A percentile compares a stretch with the other conserved stretches of the same genome.
Evolutionary conservation across 495 filamentous ascomycete species (phyloP).

Genomic region (Tetracladium marchalianum): DNA sequence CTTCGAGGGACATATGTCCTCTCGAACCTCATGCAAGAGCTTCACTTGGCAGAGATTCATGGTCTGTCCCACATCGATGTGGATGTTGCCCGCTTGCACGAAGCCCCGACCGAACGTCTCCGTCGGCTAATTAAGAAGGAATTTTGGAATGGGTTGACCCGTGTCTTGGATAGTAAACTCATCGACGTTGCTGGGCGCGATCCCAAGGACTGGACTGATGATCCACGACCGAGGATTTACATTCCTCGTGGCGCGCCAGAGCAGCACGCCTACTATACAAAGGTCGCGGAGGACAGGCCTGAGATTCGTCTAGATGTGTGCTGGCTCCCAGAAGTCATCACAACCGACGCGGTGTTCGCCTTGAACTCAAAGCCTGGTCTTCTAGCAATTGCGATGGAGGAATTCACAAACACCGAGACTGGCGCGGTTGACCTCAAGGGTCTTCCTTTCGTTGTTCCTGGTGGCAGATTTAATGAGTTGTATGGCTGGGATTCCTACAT

Average conservation of each 20-base stretch:
- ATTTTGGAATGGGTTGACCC: conserved; percentile 85
- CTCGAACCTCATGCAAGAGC: conserved; percentile 87
- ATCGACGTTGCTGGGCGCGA: conserved; percentile 79
- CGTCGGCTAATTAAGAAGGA: conserved; percentile 73
- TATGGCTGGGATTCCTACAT: conserved; percentile 99
- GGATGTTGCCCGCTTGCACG: conserved; percentile 76
- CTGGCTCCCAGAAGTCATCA: conserved; percentile 61
- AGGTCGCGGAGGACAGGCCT: conserved; percentile 62
- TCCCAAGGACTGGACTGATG: conserved; percentile 82
- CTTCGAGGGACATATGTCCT: conserved; percentile 93
- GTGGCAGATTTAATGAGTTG: conserved; percentile 92
- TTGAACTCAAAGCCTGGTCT: conserved; percentile 82
- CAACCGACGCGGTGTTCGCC: conserved; percentile 56
- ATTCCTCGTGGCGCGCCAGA: conserved; percentile 75
- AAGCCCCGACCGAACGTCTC: conserved; percentile 84
- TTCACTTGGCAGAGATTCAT: conserved; percentile 79
- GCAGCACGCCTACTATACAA: conserved; percentile 79
- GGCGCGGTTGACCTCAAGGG: conserved; percentile 60
- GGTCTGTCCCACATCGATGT: conserved; percentile 77
- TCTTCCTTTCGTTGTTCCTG: conserved; percentile 89
- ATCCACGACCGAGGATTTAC: conserved; percentile 87
- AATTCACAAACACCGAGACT: conserved; percentile 50
- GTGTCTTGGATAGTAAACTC: conserved; percentile 78
- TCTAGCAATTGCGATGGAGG: conserved; percentile 82
- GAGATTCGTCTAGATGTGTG: conserved; percentile 81